Evolutionary conservation across 2,329 filamentous ascomycete genomes (phyloP).

Genomic region (Talaromyces sp.): DNA sequence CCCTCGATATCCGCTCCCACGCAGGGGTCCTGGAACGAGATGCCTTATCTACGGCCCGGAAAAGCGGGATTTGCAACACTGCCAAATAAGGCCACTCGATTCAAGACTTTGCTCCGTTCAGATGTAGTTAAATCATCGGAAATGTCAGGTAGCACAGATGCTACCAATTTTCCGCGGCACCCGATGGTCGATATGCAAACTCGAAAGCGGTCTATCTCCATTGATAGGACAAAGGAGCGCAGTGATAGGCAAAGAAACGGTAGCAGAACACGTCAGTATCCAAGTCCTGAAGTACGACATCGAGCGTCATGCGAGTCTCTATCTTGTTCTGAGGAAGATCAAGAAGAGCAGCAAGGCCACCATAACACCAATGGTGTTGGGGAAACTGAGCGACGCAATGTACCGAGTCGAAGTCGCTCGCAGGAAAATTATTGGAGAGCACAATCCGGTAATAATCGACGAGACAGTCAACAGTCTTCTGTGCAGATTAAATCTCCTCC

Average conservation of each 20-base stretch:
- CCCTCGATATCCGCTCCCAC: slow-evolving; percentile 39
- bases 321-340: slow-evolving; percentile 11
- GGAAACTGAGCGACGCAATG: background rate
- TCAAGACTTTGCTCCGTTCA: slow-evolving; percentile 14
- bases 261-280: background rate
- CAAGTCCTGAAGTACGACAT: background rate
- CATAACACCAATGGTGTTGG: background rate
- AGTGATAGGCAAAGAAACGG: background rate
- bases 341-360: background rate
- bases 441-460: slow-evolving; percentile 13
- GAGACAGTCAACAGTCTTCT: slow-evolving; percentile 18
- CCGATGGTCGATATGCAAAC: slow-evolving; percentile 17
- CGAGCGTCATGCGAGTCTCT: slow-evolving; percentile 9
- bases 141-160: background rate
- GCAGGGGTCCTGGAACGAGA: slow-evolving; percentile 41
- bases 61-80: slow-evolving; percentile 5
- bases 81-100: slow-evolving; percentile 17
- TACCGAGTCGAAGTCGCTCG: background rate
- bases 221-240: slow-evolving; percentile 1
- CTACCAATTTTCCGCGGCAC: slow-evolving; percentile 13
- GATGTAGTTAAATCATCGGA: slow-evolving; percentile 2
- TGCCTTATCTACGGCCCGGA: slow-evolving; percentile 21
- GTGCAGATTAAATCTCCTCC: slow-evolving; percentile 34
- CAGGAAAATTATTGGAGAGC: slow-evolving; percentile 7
- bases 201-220: slow-evolving; percentile 12